phyloP scores from a whole-genome alignment of 176 grass and related monocot species.

The Phoenix dactylifera region DNA sequence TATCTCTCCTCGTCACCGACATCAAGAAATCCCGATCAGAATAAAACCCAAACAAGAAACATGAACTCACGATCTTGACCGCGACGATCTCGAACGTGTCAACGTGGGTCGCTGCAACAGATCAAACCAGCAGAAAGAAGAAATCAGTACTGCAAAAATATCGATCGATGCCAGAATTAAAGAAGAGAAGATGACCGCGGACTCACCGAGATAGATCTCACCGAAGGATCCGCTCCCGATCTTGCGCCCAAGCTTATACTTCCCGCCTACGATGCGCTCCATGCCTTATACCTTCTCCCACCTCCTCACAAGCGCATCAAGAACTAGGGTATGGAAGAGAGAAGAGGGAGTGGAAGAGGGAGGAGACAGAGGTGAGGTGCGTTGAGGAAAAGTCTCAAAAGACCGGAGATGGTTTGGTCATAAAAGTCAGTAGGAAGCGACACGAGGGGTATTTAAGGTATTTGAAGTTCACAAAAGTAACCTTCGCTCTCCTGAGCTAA shows the following conservation, averaged over 20 bases:
- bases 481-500: too few relatives aligned
- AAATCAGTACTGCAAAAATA: constrained; percentile 19
- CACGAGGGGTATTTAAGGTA: too few relatives aligned
- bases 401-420: too few relatives aligned
- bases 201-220: constrained; percentile 63
- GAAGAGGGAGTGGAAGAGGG: neutral
- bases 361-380: constrained; percentile 1
- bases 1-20: neutral
- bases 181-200: neutral
- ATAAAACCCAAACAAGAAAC: neutral
- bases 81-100: neutral
- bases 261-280: constrained; percentile 57
- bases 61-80: neutral
- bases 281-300: constrained; percentile 10
- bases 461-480: too few relatives aligned
- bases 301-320: neutral
- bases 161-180: neutral
- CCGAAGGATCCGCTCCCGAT: constrained; percentile 74
- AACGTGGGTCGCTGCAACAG: neutral
- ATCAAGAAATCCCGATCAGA: neutral
- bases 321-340: constrained; percentile 32
- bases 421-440: too few relatives aligned
- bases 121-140: neutral
- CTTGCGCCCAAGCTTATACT: constrained; percentile 66
- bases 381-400: neutral